phyloP scores from a whole-genome alignment of 2,329 filamentous ascomycete genomes.

The Aspergillus hortae region DNA sequence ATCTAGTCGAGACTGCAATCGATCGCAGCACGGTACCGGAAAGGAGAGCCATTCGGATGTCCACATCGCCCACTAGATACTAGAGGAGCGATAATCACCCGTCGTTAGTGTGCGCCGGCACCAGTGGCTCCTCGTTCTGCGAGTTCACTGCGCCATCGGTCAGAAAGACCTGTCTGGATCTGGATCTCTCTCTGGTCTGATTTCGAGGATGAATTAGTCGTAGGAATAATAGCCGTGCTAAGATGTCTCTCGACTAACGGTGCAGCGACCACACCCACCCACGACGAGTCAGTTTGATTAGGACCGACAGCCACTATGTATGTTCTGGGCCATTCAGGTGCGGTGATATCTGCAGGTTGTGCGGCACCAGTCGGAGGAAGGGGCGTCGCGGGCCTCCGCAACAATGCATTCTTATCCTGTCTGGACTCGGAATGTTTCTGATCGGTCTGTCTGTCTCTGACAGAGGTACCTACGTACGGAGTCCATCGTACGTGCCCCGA shows the following conservation, averaged over 20 bases:
- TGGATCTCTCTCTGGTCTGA: too few species aligned
- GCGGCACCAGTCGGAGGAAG: not conserved
- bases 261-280: not conserved
- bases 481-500: not conserved
- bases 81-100: slow-evolving; percentile 15
- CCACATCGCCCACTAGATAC: not conserved
- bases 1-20: too few species aligned
- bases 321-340: slow-evolving; percentile 1
- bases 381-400: not conserved
- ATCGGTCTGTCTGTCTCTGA: not conserved
- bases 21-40: not conserved
- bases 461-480: not conserved
- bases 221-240: too few species aligned
- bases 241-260: not conserved
- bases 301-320: slow-evolving; percentile 5
- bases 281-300: slow-evolving; percentile 11
- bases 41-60: slow-evolving; percentile 1
- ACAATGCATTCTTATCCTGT: not conserved
- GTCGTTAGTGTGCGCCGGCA: slow-evolving; percentile 9
- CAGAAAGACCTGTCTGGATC: not conserved
- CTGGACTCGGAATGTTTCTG: not conserved
- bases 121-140: slow-evolving; percentile 4
- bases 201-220: not conserved
- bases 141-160: not conserved
- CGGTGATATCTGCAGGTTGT: slow-evolving; percentile 3